Evolutionary conservation across 2,329 filamentous ascomycete genomes (phyloP).

Genomic region (Microcyclospora tardicrescens): DNA sequence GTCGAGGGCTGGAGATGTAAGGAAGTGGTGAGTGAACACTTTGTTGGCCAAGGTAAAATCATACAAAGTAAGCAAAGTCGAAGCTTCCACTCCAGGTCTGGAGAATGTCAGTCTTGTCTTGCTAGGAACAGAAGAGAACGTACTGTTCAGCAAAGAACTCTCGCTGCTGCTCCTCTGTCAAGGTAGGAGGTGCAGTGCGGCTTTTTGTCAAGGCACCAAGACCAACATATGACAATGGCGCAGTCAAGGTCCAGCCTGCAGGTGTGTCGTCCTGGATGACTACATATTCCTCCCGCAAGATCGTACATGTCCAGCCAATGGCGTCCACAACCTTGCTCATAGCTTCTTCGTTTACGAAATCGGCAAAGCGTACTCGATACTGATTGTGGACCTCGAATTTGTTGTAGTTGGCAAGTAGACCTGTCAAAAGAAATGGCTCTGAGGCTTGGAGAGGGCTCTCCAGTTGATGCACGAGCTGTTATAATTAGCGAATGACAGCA

Average conservation of each 20-base stretch:
- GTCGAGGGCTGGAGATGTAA: conserved; percentile 33
- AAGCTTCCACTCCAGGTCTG: conserved; percentile 67
- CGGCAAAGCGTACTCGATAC: conserved; percentile 79
- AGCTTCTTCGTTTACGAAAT: conserved; percentile 84
- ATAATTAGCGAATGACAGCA: background rate
- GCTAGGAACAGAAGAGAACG: conserved; percentile 25
- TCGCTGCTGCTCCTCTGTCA: conserved; percentile 70
- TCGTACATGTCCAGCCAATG: conserved; percentile 58
- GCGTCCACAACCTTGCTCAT: conserved; percentile 72
- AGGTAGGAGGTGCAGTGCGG: conserved; percentile 45
- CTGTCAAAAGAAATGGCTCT: conserved; percentile 69
- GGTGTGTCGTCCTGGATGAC: conserved; percentile 81
- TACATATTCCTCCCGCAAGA: conserved; percentile 62
- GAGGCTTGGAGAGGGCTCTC: conserved; percentile 48
- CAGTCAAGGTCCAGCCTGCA: conserved; percentile 74
- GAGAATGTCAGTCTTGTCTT: conserved; percentile 8
- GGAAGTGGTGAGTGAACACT: conserved; percentile 76
- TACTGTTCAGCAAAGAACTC: conserved; percentile 68
- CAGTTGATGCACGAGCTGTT: conserved; percentile 67
- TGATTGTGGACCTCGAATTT: conserved; percentile 98
- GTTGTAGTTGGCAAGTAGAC: conserved; percentile 91
- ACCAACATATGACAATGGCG: conserved; percentile 71
- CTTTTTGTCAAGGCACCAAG: conserved; percentile 57
- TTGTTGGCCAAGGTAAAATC: conserved; percentile 94
- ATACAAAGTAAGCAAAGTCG: conserved; percentile 73